Base-by-base conservation (phyloP, 1,139 yeast genomes). In the Blastobotrys ciferrii region DNA sequence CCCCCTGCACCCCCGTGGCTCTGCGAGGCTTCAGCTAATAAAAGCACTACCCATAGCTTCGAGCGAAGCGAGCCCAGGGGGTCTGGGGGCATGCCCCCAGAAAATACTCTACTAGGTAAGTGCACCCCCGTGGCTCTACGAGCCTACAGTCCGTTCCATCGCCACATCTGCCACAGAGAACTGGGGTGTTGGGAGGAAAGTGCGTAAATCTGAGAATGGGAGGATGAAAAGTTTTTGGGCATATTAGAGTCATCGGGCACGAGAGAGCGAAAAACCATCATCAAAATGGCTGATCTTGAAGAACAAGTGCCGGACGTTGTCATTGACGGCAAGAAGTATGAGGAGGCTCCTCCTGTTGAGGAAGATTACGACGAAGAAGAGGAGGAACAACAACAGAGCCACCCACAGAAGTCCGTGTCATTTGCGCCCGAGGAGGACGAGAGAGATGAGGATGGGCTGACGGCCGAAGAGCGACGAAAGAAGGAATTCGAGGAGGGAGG, bases 401-500 rank as follows among this genome's bases (percentile, higher is more conserved):
- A 30, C n/a, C 30, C 83, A 73, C 18, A 19, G 19, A 89, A 91
- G 71, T 75, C 84, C 28, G 97, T 91, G 43, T 81, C 95, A 4
- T 91, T 91, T 67, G 91, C 89, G 35, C 28, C 28, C 28, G 63
- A 58, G 19, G 68, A 84, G 43, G 91, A 83, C 51, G 72, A 68
- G 32, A 83, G 77, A 52, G 73, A 67, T 52, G 79, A 77, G 53
- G 87, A 79, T 66, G 76, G 69, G 43, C 74, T 75, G 50, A 64
- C 66, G 32, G 76, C 72, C 47, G 82, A 76, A 50, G 94, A 84
- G 63, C 84, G 83, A 66, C 84, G 88, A 61, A 78, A 76, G 61
- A 78, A 81, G 65, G 98, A 92, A 67, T 91, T 91, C 60, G 96
- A 87, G 75, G 98, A 89, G 72, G 98, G 98, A 65, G 98, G 98